These are phyloP conservation scores for Ceratocystis ficicola DNA, from an alignment of 2,329 filamentous ascomycete species.

Conservation along the genomic window DNA sequence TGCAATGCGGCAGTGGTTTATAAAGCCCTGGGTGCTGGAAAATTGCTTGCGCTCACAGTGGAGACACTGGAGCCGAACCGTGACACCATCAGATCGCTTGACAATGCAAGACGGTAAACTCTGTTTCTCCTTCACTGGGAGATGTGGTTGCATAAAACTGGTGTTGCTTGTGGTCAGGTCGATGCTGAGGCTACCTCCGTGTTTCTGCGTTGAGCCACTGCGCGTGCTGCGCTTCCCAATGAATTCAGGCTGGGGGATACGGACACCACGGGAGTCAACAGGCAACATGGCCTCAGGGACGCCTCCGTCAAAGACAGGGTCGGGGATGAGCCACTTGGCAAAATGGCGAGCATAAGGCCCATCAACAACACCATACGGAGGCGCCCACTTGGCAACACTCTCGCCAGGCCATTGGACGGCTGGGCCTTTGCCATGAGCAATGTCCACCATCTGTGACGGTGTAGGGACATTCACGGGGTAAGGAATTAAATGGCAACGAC, in stretches of 20 bases:
- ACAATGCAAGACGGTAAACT: slow-evolving; percentile 59
- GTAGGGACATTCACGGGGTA: slow-evolving; percentile 63
- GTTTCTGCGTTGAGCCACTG: slow-evolving; percentile 35
- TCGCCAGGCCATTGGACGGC: slow-evolving; percentile 53
- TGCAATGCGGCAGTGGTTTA: slow-evolving; percentile 95
- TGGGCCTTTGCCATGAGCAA: slow-evolving; percentile 63
- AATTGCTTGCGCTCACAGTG: slow-evolving; percentile 87
- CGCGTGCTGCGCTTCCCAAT: slow-evolving; percentile 41
- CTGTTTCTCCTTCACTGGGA: slow-evolving; percentile 64
- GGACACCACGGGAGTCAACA: slow-evolving; percentile 51
- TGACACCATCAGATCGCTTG: slow-evolving; percentile 72
- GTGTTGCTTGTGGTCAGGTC: slow-evolving; percentile 22
- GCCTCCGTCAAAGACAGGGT: slow-evolving; percentile 69
- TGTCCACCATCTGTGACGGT: slow-evolving; percentile 54
- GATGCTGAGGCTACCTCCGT: slow-evolving; percentile 34
- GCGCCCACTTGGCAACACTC: slow-evolving; percentile 60
- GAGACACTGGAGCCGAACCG: slow-evolving; percentile 80
- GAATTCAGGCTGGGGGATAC: slow-evolving; percentile 51
- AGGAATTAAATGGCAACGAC: slow-evolving; percentile 82
- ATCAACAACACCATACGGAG: slow-evolving; percentile 81
- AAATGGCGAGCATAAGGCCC: slow-evolving; percentile 93
- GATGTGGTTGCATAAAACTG: slow-evolving; percentile 33
- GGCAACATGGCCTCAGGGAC: slow-evolving; percentile 37
- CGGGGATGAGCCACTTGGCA: slow-evolving; percentile 85
- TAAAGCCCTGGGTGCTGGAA: slow-evolving; percentile 94